Evolutionary conservation across 208 protist species (phyloP), one percentile per base, ranked within the genome.

Genomic region (Eutreptiella sp.): DNA sequence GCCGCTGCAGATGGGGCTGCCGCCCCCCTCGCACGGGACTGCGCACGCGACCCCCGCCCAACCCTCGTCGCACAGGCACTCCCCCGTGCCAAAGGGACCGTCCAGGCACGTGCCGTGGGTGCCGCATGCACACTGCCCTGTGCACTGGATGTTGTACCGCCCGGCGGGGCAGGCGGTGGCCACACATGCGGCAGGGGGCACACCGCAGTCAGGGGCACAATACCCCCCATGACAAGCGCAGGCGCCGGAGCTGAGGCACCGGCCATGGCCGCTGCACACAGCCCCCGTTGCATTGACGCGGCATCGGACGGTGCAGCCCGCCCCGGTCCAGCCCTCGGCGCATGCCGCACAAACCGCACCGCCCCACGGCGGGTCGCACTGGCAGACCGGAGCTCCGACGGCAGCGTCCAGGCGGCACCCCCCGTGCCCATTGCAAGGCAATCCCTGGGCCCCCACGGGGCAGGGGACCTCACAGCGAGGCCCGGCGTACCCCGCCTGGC

Each of bases 191-290:
- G 19, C 16, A 14, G 43, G 19, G 23, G 43, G 19, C 9, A 14
- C 43, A 23, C 21, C 26, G 9, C 16, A 48, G 43, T 29, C 9
- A 7, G 19, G 19, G 43, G 48, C 58, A n/a, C 42, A 64, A 21
- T 63, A 64, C 29, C 58, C 58, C 9, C 4, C 16, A 5, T 24
- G 5, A 27, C 58, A 64, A 4, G 7, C 63, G 53, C n/a, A 63
- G 29, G 43, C 43, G 43, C 43, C 43, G 43, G 43, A 28, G 19
- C 21, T 9, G 9, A 11, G 9, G 43, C 43, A 48, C 9, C 9
- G 9, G 43, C 43, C 50, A 36, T 57, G 50, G 39, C 50, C 50
- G 21, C 50, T 23, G 21, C 50, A 57, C 9, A 57, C 39, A 53
- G 19, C 21, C 9, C 50, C 50, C 9, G 50, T 34, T 14, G 16